These are phyloP conservation scores for Geotrichum fermentans DNA, from an alignment of 1,139 yeast species.

Conservation along the genomic window DNA sequence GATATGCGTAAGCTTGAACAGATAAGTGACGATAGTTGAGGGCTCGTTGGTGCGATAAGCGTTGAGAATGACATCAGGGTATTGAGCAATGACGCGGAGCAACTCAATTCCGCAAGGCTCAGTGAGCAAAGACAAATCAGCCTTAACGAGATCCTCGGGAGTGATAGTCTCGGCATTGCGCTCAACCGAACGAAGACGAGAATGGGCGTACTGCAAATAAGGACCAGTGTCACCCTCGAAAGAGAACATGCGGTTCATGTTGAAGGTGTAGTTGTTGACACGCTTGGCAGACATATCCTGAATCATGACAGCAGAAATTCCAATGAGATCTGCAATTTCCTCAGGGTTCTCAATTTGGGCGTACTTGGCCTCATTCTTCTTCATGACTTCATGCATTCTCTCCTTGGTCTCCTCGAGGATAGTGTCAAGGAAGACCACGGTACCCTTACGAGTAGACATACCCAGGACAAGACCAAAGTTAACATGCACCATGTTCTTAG, in stretches of 20 bases:
- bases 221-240: constrained; percentile 99
- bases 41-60: constrained; percentile 89
- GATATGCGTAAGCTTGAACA: constrained; percentile 86
- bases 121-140: constrained; percentile 65
- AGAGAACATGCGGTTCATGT: constrained; percentile 97
- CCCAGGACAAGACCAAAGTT: constrained; percentile 98
- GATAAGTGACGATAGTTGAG: constrained; percentile 87
- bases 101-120: constrained; percentile 73
- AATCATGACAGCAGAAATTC: constrained; percentile 96
- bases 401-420: constrained; percentile 92
- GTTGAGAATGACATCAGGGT: constrained; percentile 84
- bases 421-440: constrained; percentile 92
- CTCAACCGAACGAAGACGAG: constrained; percentile 91
- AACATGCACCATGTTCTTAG: constrained; percentile 69
- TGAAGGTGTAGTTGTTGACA: constrained; percentile 90
- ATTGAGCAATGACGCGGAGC: constrained; percentile 77
- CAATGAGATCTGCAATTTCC: constrained; percentile 89
- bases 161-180: constrained; percentile 58
- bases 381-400: constrained; percentile 96
- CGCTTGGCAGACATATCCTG: constrained; percentile 99
- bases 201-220: constrained; percentile 95
- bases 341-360: constrained; percentile 94
- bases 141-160: constrained; percentile 46
- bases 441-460: constrained; percentile 97
- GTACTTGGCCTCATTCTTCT: constrained; percentile 83